Evolutionary conservation across 371 early-diverging fungal species (phyloP).

Genomic region (Mortierella sp.): DNA sequence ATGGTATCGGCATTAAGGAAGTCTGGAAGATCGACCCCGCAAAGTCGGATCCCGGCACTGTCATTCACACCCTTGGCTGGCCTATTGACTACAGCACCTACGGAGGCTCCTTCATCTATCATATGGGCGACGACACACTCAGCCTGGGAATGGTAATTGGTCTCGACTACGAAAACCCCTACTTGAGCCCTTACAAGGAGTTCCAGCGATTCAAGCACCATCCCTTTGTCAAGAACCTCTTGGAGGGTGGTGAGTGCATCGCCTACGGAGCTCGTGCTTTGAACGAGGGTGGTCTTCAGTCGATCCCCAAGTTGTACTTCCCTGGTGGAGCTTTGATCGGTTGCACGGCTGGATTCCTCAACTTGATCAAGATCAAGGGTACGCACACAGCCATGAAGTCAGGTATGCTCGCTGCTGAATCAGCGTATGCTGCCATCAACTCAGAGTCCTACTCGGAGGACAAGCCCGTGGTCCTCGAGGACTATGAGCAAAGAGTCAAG

Average conservation of each 20-base stretch:
- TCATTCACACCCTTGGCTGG: constrained; percentile 93
- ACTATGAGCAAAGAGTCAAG: constrained; percentile 86
- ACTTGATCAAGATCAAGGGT: constrained; percentile 98
- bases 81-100: constrained; percentile 92
- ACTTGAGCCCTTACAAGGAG: constrained; percentile 95
- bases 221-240: constrained; percentile 79
- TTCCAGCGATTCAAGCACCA: constrained; percentile 97
- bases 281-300: constrained; percentile 94
- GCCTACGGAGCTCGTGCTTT: constrained; percentile 97
- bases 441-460: constrained; percentile 52
- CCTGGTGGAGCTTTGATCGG: constrained; percentile 98
- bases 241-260: constrained; percentile 94
- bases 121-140: constrained; percentile 89
- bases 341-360: constrained; percentile 96
- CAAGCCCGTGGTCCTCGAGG: constrained; percentile 69
- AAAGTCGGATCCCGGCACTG: constrained; percentile 89
- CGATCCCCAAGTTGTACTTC: constrained; percentile 93
- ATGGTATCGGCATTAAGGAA: constrained; percentile 97
- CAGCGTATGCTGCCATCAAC: constrained; percentile 77
- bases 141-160: constrained; percentile 93
- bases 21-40: constrained; percentile 95
- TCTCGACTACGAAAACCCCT: constrained; percentile 95
- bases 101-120: constrained; percentile 96
- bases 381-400: constrained; percentile 99
- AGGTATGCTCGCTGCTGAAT: constrained; percentile 92